Evolutionary conservation across 23 red algal genomes (phyloP), one percentile per base, ranked within the genome.

Genomic region (Gracilaria vermiculophylla): DNA sequence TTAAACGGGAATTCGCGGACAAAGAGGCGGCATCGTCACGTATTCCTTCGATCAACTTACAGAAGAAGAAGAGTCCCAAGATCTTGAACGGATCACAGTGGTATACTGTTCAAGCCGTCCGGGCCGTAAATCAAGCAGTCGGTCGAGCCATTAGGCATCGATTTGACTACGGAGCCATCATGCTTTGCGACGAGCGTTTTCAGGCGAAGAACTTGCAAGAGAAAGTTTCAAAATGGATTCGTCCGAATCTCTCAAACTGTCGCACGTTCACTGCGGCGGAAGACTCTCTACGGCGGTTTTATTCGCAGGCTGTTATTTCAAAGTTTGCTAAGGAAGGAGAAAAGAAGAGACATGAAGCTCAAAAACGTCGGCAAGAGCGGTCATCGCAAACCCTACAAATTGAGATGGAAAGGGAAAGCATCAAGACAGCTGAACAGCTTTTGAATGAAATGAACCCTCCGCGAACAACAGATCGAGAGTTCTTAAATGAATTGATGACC

Each of bases 131-230:
- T 55, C 97, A 99, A 57, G 97, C 97, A 0, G 77, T 95, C 9
- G 97, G 97, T 17, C 73, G 97, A 16, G 92, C 88, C 21, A 95
- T 99, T 51, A 81, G 97, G 25, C 97, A 99, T 87, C 48, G 65
- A 21, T 72, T 88, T 56, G 97, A 99, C 76, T 99, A 89, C 82
- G 97, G 97, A 25, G 92, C 92, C 16, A 82, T 99, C 14, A 72
- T 99, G 23, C 74, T 99, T 3, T 95, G 83, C 20, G 97, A 99
- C 57, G 93, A 99, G 64, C 83, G 97, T 20, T 99, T 94, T 94
- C 78, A 83, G 31, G 60, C 69, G 11, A 69, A 77, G 49, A 71
- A 54, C 49, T 34, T 81, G 36, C 62, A 79, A 25, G 24, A 32
- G 77, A 82, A 81, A 82, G 42, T 94, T 25, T 94, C 92, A 2